Percentiles rank a stretch among this genome's conserved stretches.
These are phyloP conservation scores for Exophiala dermatitidis DNA, from an alignment of 2,329 filamentous ascomycete genomes.

Conservation along the genomic window DNA sequence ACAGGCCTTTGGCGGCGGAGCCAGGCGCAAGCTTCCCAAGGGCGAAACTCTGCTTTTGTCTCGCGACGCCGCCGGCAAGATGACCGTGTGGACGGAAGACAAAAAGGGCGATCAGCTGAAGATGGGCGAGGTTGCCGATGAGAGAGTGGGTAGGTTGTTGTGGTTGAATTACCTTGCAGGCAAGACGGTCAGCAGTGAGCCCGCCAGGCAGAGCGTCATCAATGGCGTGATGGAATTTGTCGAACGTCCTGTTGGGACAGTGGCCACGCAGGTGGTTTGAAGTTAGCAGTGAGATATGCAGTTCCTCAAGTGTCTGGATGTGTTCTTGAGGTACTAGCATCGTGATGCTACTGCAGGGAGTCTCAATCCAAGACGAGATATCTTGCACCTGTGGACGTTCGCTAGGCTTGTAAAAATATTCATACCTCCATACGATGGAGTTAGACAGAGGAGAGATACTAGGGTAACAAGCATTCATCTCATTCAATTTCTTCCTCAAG, in stretches of 20 bases:
- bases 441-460: no score
- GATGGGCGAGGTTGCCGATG: slow-evolving; percentile 68
- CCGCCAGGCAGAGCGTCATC: slow-evolving; percentile 71
- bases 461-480: no score
- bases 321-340: no score
- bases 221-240: slow-evolving; percentile 84
- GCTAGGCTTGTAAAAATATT: no score
- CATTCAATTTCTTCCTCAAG: no score
- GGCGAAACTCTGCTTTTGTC: slow-evolving; percentile 67
- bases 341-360: no score
- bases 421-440: no score
- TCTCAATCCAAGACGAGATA: no score
- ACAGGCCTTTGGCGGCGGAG: slow-evolving; percentile 67
- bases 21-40: slow-evolving; percentile 63
- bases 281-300: not conserved
- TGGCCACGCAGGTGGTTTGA: slow-evolving; percentile 65
- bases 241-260: slow-evolving; percentile 77
- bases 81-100: slow-evolving; percentile 61
- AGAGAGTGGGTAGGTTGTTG: slow-evolving; percentile 69
- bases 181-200: slow-evolving; percentile 76
- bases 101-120: slow-evolving; percentile 43
- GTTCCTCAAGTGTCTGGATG: no score
- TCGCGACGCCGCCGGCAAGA: slow-evolving; percentile 56
- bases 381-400: no score
- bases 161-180: slow-evolving; percentile 90